These are phyloP conservation scores for Pyricularia grisea DNA, from an alignment of 2,329 filamentous ascomycete species.

Conservation along the genomic window DNA sequence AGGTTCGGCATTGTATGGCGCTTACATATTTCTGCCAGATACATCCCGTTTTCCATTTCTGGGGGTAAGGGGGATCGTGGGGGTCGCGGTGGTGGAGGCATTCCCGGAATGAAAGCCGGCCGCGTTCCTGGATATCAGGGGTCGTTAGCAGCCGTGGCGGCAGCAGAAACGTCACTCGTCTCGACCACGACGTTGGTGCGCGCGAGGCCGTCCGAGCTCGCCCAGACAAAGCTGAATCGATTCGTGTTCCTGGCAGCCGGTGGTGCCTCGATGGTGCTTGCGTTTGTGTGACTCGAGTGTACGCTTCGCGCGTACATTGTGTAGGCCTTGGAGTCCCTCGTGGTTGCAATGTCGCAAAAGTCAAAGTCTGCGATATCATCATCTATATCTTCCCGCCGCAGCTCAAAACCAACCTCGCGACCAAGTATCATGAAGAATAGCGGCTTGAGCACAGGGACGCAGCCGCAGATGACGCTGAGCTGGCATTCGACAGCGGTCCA, in stretches of 20 bases:
- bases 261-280: not conserved
- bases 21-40: not conserved
- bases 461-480: constrained; percentile 30
- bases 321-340: not conserved
- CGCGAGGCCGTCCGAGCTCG: not conserved
- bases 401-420: not conserved
- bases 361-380: not conserved
- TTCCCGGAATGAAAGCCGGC: not conserved
- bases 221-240: not conserved
- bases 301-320: not conserved
- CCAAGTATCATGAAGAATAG: constrained; percentile 10
- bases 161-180: not conserved
- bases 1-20: not conserved
- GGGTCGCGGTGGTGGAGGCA: not conserved
- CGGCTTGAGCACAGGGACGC: constrained; percentile 23
- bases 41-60: not conserved
- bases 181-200: not conserved
- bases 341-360: constrained; percentile 1
- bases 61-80: not conserved
- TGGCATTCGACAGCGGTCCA: constrained; percentile 32
- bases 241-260: not conserved
- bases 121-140: not conserved
- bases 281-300: not conserved
- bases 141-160: not conserved
- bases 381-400: not conserved